phyloP scores from a whole-genome alignment of 768 basidiomycete species.

The Tulasnella sp. region DNA sequence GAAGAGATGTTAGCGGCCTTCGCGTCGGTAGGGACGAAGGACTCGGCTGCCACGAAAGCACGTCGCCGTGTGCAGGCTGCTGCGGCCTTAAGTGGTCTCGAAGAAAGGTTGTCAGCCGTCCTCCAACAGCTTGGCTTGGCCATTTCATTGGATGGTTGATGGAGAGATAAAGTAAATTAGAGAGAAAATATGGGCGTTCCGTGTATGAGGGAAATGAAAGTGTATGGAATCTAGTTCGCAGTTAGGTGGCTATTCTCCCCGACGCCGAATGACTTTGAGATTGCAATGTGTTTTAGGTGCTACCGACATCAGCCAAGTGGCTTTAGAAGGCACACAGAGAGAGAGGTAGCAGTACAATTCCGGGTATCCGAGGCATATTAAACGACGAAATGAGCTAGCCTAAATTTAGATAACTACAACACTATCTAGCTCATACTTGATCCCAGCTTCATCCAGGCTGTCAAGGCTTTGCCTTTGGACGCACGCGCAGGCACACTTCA shows the following conservation, averaged over 20 bases:
- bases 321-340: too few species aligned
- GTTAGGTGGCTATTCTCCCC: too few species aligned
- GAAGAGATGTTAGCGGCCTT: constrained; percentile 28
- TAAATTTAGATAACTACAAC: not conserved
- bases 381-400: not conserved
- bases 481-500: not conserved
- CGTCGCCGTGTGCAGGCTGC: constrained; percentile 12
- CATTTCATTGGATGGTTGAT: not conserved
- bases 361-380: too few species aligned
- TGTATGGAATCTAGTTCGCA: too few species aligned
- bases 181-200: too few species aligned
- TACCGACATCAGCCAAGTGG: too few species aligned
- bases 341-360: too few species aligned
- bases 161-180: not conserved
- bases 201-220: too few species aligned
- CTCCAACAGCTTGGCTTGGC: constrained; percentile 13
- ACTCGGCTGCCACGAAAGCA: not conserved
- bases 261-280: too few species aligned
- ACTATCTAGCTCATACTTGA: not conserved
- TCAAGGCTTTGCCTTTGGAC: not conserved
- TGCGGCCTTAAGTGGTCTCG: not conserved
- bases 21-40: constrained; percentile 10
- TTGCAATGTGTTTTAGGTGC: too few species aligned
- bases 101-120: constrained; percentile 8
- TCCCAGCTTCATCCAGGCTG: not conserved